Evolutionary conservation across 371 early-diverging fungal genomes (phyloP), one percentile per base, ranked within the genome.

Genomic region (Mortierella sp.): DNA sequence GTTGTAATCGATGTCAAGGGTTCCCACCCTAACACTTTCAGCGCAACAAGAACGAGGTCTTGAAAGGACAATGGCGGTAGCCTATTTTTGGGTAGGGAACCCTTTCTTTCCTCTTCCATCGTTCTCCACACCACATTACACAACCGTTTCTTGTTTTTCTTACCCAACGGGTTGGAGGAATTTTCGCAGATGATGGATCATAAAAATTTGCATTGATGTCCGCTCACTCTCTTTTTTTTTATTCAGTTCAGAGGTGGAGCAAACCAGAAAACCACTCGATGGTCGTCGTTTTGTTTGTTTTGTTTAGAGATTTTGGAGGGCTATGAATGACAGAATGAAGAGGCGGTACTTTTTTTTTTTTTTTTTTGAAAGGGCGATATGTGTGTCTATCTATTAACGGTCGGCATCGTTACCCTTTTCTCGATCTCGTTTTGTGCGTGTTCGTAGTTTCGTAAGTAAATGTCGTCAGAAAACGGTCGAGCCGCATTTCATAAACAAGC

Each of bases 391-490:
- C 41, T 65, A 65, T 65, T 35, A 65, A 65, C 65, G 38, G 65
- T 38, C 65, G 18, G 38, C 32, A 35, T 21, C 38, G 65, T 16
- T 16, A 14, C 27, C n/a, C 10, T 29, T 60, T 4, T 14, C 32
- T 58, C 27, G 6, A 6, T 27, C 56, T 24, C 51, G 0, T 51
- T 51, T 21, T 51, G 21, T 51, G 21, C 3, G n/a, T 21, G 29
- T 14, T 63, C 63, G 65, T 65, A 6, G 63, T 63, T 32, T 63
- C 18, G 16, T 32, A 35, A 38, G 41, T 14, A 1, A 21, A 35
- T 65, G 65, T 65, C 65, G 65, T 65, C 65, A 65, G 65, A 65
- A 35, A 60, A 65, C 65, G 65, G 65, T 65, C 38, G 41, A 38
- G 16, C 65, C 24, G 65, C 41, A 65, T 65, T 65, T 35, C 35